Conservation (phyloP, 2,329 filamentous ascomycete genomes). For the Sordariomycetes sp. region DNA sequence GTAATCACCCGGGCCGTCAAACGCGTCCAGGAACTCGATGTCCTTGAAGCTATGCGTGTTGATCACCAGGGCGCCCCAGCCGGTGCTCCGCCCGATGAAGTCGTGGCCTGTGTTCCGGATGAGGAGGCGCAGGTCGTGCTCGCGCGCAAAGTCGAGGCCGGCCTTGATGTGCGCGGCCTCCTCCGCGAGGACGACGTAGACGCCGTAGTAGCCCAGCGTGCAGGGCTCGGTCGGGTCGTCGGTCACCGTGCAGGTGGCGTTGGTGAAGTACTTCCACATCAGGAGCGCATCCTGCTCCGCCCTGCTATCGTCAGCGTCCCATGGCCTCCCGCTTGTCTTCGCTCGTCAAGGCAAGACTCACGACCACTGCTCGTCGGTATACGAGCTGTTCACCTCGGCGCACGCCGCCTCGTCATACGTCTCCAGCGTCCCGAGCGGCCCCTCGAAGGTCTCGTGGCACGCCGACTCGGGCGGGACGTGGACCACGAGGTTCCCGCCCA, state of each 20-base stretch:
- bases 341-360: conserved; percentile 12
- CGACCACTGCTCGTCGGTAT: conserved; percentile 23
- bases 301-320: conserved; percentile 3
- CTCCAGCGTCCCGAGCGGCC: conserved; percentile 21
- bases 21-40: conserved; percentile 29
- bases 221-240: conserved; percentile 19
- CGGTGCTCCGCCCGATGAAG: conserved; percentile 48
- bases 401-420: conserved; percentile 25
- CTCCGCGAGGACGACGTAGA: conserved; percentile 18
- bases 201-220: conserved; percentile 26
- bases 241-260: conserved; percentile 27
- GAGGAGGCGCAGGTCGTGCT: conserved; percentile 38
- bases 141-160: conserved; percentile 17
- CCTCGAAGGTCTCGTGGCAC: conserved; percentile 26
- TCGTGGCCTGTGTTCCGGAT: conserved; percentile 49
- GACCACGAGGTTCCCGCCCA: conserved; percentile 21
- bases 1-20: conserved; percentile 30
- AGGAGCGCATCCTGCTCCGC: conserved; percentile 17
- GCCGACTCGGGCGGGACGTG: conserved; percentile 18
- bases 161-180: conserved; percentile 15
- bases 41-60: conserved; percentile 47
- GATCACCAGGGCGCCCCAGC: conserved; percentile 44
- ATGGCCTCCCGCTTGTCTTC: neutral
- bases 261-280: conserved; percentile 31
- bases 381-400: conserved; percentile 17